A percentile compares a stretch with the other conserved stretches of the same genome.
Conservation (phyloP, 345 rosid species). For the Gossypium thurberi region DNA sequence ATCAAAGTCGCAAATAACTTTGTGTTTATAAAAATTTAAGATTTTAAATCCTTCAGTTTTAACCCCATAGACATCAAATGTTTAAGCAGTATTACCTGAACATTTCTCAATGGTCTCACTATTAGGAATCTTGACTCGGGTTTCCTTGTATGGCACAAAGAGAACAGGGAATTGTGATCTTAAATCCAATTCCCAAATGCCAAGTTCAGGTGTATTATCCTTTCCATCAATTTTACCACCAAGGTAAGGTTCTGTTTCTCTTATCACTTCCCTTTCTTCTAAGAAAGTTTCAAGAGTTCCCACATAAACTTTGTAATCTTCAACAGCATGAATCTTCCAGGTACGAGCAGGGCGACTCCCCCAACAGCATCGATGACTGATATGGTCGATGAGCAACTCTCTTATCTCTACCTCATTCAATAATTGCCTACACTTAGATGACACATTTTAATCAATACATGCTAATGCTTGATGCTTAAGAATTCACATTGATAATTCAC, state of each 20-base stretch:
- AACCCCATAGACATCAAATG: neutral
- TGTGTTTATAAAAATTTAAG: neutral
- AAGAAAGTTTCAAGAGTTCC: slow-evolving; percentile 83
- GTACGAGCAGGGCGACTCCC: slow-evolving; percentile 27
- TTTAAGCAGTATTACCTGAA: slow-evolving; percentile 37
- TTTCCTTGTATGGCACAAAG: slow-evolving; percentile 57
- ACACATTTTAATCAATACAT: no score
- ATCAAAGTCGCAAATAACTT: neutral
- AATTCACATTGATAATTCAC: slow-evolving; percentile 35
- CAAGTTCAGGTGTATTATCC: slow-evolving; percentile 50
- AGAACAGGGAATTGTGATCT: slow-evolving; percentile 74
- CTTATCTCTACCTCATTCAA: no score
- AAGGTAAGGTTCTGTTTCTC: slow-evolving; percentile 53
- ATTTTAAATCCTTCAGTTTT: neutral
- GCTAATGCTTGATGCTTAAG: no score
- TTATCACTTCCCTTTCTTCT: slow-evolving; percentile 9
- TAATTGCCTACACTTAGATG: no score
- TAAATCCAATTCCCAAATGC: slow-evolving; percentile 71
- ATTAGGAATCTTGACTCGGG: slow-evolving; percentile 45
- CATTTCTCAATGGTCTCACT: slow-evolving; percentile 76
- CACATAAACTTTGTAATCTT: slow-evolving; percentile 90
- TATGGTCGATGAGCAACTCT: no score
- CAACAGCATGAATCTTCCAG: slow-evolving; percentile 77
- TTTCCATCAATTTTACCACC: slow-evolving; percentile 47
- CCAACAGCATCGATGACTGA: no score